A percentile compares a stretch with the other conserved stretches of the same genome.
Evolutionary conservation across 2,329 filamentous ascomycete genomes (phyloP).

Genomic region (Arthrobotrys entomopaga): DNA sequence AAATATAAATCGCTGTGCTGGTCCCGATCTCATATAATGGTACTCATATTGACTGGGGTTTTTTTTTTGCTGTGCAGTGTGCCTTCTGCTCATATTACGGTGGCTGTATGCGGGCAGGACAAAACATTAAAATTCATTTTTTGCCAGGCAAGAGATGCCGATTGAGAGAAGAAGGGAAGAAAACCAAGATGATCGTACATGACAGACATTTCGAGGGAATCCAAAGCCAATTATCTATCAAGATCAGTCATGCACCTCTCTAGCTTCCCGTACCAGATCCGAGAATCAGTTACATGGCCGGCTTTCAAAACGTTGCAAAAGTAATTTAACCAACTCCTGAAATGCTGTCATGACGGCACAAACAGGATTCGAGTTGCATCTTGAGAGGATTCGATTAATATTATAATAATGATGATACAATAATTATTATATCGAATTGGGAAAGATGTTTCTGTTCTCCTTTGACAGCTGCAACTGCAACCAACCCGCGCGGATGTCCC

Average conservation of each 20-base stretch:
- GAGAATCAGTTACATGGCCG: no score
- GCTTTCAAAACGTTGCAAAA: conserved; percentile 4
- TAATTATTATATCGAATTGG: background rate
- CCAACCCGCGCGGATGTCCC: background rate
- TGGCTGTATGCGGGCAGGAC: conserved; percentile 15
- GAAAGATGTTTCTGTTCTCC: conserved; percentile 6
- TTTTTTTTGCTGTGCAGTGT: background rate
- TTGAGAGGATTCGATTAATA: no score
- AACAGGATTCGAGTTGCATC: conserved; percentile 19
- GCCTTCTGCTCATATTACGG: conserved; percentile 2
- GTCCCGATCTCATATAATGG: background rate
- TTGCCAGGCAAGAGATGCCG: conserved; percentile 13
- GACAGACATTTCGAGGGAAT: background rate
- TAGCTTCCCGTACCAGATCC: no score
- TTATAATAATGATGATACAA: no score
- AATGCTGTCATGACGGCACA: conserved; percentile 3
- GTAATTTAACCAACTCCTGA: conserved; percentile 13
- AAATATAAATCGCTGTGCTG: background rate
- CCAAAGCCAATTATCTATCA: conserved; percentile 1
- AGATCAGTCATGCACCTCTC: conserved; percentile 2
- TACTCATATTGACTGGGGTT: background rate
- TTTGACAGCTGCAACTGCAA: conserved; percentile 12
- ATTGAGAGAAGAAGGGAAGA: no score
- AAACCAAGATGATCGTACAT: no score
- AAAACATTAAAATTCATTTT: background rate